These are phyloP conservation scores for Fraxinus quadrangulata DNA, from an alignment of 257 asterid genomes.

Conservation along the genomic window DNA sequence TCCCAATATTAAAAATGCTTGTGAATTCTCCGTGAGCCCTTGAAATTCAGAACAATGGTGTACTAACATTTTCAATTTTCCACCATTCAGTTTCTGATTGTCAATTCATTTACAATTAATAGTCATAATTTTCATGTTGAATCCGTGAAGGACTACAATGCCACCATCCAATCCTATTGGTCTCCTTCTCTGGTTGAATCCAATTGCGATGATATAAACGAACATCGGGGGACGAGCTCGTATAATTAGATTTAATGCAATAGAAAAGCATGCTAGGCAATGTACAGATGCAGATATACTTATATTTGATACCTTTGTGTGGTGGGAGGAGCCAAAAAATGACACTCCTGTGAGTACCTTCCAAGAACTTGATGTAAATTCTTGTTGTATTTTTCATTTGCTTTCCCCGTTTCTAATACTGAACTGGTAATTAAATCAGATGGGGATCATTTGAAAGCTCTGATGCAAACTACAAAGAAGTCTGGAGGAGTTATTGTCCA, in stretches of 20 bases:
- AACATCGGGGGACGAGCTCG: conserved; percentile 34
- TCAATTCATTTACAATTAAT: no score
- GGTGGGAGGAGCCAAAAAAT: conserved; percentile 50
- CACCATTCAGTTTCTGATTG: no score
- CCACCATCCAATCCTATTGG: conserved; percentile 50
- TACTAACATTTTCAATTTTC: no score
- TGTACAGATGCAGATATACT: conserved; percentile 54
- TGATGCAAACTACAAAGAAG: conserved; percentile 36
- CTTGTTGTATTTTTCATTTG: neutral
- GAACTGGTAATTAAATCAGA: conserved; percentile 21
- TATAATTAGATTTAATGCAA: conserved; percentile 35
- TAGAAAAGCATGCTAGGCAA: conserved; percentile 50
- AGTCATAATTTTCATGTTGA: neutral
- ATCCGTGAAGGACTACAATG: conserved; percentile 44
- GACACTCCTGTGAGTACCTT: conserved; percentile 43
- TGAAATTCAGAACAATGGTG: no score
- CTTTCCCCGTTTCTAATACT: neutral
- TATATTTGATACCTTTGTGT: conserved; percentile 42
- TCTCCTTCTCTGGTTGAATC: conserved; percentile 51
- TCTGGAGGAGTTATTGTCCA: conserved; percentile 27
- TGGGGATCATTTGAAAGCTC: conserved; percentile 53
- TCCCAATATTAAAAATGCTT: no score
- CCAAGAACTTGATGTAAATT: neutral
- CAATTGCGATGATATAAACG: conserved; percentile 41
- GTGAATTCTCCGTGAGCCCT: no score